phyloP scores from a whole-genome alignment of 2,329 filamentous ascomycete genomes.

The Ophiostoma tasmaniense region DNA sequence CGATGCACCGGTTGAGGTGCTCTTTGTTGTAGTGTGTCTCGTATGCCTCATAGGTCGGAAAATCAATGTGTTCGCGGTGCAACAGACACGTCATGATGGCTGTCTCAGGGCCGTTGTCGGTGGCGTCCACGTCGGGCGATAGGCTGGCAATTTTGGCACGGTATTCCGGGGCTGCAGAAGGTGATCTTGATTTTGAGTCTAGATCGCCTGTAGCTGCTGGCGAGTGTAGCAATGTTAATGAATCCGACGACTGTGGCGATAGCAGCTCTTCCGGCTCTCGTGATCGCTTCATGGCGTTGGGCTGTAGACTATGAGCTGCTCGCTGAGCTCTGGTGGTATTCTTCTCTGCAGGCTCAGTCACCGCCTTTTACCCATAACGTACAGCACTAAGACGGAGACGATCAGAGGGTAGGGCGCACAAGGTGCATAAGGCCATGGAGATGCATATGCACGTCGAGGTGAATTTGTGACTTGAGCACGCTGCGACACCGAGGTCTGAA shows the following conservation, averaged over 20 bases:
- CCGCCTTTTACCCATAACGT: constrained; percentile 13
- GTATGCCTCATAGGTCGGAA: constrained; percentile 70
- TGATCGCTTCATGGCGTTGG: constrained; percentile 49
- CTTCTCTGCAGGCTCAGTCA: constrained; percentile 9
- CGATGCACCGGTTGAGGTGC: constrained; percentile 76
- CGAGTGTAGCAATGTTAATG: neutral
- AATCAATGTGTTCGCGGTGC: constrained; percentile 61
- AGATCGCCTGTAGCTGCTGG: neutral
- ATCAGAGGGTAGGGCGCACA: neutral
- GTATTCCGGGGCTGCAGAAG: constrained; percentile 7
- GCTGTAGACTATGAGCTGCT: neutral
- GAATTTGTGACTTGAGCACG: neutral
- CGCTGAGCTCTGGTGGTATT: neutral
- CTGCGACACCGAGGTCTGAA: neutral
- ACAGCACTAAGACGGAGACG: neutral
- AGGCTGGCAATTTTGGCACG: constrained; percentile 51
- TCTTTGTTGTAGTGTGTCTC: constrained; percentile 75
- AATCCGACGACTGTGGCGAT: constrained; percentile 12
- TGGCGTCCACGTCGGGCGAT: constrained; percentile 35
- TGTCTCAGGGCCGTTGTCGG: constrained; percentile 22
- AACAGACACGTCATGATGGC: constrained; percentile 68
- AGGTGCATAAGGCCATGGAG: neutral
- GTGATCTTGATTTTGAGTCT: neutral
- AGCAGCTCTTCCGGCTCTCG: constrained; percentile 42
- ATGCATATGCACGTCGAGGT: neutral